Percentiles rank a stretch among this genome's conserved stretches.
Conservation (phyloP, 2,329 filamentous ascomycete genomes). For the Xylariaceae sp. region DNA sequence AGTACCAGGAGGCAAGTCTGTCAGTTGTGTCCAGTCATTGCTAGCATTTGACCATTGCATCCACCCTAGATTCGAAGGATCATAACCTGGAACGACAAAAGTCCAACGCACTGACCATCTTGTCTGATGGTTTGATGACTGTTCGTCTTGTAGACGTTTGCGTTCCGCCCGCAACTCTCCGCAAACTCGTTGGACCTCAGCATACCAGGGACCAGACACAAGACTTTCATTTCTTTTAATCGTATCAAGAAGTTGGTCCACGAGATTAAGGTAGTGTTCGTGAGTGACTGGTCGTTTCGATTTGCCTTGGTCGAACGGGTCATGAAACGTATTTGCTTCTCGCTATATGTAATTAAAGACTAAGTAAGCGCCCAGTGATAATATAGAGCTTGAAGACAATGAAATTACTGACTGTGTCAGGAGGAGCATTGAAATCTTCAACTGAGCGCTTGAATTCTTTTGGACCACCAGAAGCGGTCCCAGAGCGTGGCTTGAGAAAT, state of each 20-base stretch:
- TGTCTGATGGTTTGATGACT: not conserved
- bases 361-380: not conserved
- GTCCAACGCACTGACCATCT: not conserved
- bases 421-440: not conserved
- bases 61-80: not conserved
- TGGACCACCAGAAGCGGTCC: not conserved
- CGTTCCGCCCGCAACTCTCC: not conserved
- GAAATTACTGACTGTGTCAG: not conserved
- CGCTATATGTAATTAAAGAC: not conserved
- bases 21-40: not conserved
- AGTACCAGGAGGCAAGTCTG: not conserved
- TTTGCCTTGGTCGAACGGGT: not conserved
- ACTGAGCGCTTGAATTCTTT: not conserved
- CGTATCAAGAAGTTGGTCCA: not conserved
- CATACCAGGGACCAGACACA: not conserved
- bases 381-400: not conserved
- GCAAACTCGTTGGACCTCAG: not conserved
- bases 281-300: not conserved
- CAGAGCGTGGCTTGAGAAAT: not conserved
- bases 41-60: not conserved
- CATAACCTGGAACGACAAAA: not conserved
- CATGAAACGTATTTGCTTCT: not conserved
- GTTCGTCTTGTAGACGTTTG: not conserved
- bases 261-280: not conserved
- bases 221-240: not conserved